Conservation (phyloP, 2,329 filamentous ascomycete species). For the Dothiorella sarmentorum region DNA sequence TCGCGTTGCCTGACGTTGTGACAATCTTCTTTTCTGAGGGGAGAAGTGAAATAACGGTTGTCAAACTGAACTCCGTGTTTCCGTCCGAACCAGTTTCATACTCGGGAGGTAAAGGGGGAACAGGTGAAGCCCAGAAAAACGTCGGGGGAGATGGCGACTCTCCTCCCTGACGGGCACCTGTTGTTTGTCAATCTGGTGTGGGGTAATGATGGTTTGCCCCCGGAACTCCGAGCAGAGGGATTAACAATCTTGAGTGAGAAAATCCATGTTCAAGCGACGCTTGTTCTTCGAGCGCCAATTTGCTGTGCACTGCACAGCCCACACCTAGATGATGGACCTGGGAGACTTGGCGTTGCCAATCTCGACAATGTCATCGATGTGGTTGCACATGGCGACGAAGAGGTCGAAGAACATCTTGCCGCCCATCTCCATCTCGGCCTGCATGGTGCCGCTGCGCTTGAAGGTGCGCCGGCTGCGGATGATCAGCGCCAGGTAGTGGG, state of each 20-base stretch:
- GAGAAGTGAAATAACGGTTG: background rate
- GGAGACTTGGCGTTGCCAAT: conserved; percentile 45
- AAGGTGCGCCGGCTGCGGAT: conserved; percentile 97
- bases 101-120: background rate
- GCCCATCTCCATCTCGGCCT: conserved; percentile 95
- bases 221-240: background rate
- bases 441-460: conserved; percentile 97
- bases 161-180: background rate
- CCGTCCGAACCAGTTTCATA: background rate
- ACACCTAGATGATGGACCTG: conserved; percentile 39
- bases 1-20: background rate
- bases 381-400: conserved; percentile 97
- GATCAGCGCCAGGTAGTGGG: conserved; percentile 95
- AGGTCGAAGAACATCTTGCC: conserved; percentile 96
- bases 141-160: conserved; percentile 2
- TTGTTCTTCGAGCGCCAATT: background rate
- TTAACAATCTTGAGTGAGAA: conserved; percentile 2
- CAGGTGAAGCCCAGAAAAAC: background rate
- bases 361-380: conserved; percentile 93
- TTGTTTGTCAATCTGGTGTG: conserved; percentile 11
- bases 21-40: conserved; percentile 11
- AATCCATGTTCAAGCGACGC: conserved; percentile 3
- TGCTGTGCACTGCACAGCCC: background rate
- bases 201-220: background rate
- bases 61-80: conserved; percentile 6